Evolutionary conservation across 352 stramenopile species (phyloP), one percentile per base, ranked within the genome.

Genomic region (Aphanomyces cochlioides): DNA sequence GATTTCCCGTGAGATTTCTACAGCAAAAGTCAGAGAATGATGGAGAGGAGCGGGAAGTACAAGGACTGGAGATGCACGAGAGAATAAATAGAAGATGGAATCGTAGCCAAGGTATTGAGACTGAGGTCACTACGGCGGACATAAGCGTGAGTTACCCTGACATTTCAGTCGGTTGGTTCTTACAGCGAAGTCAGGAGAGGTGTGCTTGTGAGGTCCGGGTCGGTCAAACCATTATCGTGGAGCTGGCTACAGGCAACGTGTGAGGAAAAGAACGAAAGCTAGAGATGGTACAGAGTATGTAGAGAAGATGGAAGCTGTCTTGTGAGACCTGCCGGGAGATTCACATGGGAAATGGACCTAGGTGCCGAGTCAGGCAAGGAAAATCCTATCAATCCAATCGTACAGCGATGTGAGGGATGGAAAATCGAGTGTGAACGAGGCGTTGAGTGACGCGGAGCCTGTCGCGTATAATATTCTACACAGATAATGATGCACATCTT

Each of bases 1-100:
- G 64, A 41, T 70, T 70, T 5, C 1, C 15, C 3, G 64, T 63
- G 10, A 54, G 13, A 34, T 70, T 61, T 15, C 64, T 70, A 61
- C 36, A 12, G n/a, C 15, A 10, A 15, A 15, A 15, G 56, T 38
- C 3, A 34, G 56, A 19, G 7, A 63, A 56, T 56, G 57, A 19
- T 36, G 1, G 17, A 12, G 43, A 50, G 34, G 37, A 41, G 47
- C 5, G 19, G 47, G 28, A 28, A 21, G 38, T 53, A 70, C 64
- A 70, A 41, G 6, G 38, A 28, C 17, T 34, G 47, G 48, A 70
- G 54, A 28, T 7, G 13, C 7, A 15, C 17, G 17, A 70, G 47
- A 19, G 47, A 37, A 56, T 70, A 61, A 41, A 61, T 61, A 61
- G 17, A n/a, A 17, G 34, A 5, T 28, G 54, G 28, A n/a, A 61